These are phyloP conservation scores for Fusarium guadeloupense DNA, from an alignment of 2,329 filamentous ascomycete species.

Conservation along the genomic window DNA sequence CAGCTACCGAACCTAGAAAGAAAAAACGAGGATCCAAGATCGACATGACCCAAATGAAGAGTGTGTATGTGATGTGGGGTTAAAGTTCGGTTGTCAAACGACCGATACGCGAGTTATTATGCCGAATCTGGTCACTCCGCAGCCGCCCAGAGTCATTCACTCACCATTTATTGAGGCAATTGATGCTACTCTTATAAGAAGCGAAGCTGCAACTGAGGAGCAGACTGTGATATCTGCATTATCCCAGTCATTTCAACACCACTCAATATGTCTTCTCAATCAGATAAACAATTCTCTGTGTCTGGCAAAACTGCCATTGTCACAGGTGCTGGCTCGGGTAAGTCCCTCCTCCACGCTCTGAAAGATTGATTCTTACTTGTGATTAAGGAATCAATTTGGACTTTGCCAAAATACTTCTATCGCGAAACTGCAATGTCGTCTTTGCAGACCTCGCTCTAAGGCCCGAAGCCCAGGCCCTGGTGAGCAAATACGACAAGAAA, in stretches of 20 bases:
- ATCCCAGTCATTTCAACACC: no score
- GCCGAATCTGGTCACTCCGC: neutral
- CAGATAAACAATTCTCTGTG: constrained; percentile 28
- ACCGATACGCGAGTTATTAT: constrained; percentile 1
- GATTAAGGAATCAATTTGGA: constrained; percentile 41
- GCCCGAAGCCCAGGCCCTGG: constrained; percentile 52
- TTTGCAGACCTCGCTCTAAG: constrained; percentile 56
- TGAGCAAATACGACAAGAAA: constrained; percentile 35
- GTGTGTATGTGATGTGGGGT: constrained; percentile 15
- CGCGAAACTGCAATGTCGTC: constrained; percentile 55
- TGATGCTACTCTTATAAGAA: neutral
- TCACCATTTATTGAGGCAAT: neutral
- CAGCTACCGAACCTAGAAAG: no score
- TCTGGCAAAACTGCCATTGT: constrained; percentile 32
- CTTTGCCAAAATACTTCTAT: constrained; percentile 55
- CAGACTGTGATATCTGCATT: neutral
- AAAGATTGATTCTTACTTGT: fast-evolving
- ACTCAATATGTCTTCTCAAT: constrained; percentile 8
- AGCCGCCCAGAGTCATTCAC: neutral
- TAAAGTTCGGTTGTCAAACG: neutral
- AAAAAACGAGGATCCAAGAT: neutral
- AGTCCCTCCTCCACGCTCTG: no score
- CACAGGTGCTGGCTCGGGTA: constrained; percentile 36
- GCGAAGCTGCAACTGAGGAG: fast-evolving
- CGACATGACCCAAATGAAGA: neutral